Conservation (phyloP, 169 alveolate species). For the Plasmodium blacklocki region DNA sequence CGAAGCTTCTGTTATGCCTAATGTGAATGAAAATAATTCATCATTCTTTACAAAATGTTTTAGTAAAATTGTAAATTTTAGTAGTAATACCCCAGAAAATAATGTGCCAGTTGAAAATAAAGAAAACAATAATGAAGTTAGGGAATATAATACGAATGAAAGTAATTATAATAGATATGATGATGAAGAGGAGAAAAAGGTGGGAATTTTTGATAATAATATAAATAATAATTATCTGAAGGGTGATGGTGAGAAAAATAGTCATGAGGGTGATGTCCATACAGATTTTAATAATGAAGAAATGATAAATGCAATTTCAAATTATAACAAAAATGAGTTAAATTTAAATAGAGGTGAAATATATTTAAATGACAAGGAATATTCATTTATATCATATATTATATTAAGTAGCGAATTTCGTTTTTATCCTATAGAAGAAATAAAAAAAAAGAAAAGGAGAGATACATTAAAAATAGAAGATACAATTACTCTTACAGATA, state of each 20-base stretch:
- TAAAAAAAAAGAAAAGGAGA: slow-evolving; percentile 39
- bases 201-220: neutral
- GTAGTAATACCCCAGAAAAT: neutral
- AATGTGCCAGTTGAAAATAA: neutral
- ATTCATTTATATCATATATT: slow-evolving; percentile 3
- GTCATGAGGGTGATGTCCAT: neutral
- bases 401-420: slow-evolving; percentile 38
- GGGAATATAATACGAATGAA: neutral
- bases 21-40: neutral
- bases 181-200: neutral
- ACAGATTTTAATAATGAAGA: neutral
- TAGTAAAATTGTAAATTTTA: slow-evolving; percentile 14
- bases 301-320: neutral
- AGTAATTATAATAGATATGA: neutral
- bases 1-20: neutral
- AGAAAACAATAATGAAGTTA: neutral
- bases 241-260: neutral
- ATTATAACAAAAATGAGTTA: neutral
- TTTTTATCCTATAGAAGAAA: slow-evolving; percentile 37
- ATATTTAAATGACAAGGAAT: slow-evolving; percentile 27
- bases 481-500: neutral
- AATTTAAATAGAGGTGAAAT: slow-evolving; percentile 63
- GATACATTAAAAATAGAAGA: slow-evolving; percentile 30
- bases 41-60: slow-evolving; percentile 20
- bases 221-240: neutral